Evolutionary conservation across 75 land plant species (phyloP).

Genomic region (Pinus taeda): DNA sequence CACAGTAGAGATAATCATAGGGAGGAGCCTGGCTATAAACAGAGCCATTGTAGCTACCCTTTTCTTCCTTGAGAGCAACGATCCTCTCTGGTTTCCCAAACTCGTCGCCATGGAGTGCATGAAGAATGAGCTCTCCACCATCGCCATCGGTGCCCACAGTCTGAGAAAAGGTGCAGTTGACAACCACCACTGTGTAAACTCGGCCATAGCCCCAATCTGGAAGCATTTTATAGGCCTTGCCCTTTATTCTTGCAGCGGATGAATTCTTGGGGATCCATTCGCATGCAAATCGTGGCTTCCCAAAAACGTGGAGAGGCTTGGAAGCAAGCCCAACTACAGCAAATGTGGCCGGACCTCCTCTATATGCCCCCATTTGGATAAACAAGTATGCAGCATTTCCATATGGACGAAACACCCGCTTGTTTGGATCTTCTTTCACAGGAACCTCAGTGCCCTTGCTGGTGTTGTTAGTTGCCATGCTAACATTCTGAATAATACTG

Average conservation of each 20-base stretch:
- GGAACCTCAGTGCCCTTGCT: not conserved
- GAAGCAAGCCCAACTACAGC: slow-evolving; percentile 77
- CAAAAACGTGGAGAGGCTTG: slow-evolving; percentile 74
- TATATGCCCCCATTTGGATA: slow-evolving; percentile 73
- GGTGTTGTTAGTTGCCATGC: not conserved
- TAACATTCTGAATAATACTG: not conserved
- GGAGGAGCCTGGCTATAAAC: slow-evolving; percentile 15
- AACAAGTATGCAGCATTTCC: slow-evolving; percentile 78
- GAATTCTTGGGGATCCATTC: slow-evolving; percentile 47
- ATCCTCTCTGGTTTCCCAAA: slow-evolving; percentile 23
- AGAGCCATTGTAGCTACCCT: slow-evolving; percentile 25
- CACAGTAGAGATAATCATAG: slow-evolving; percentile 84
- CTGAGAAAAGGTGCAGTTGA: slow-evolving; percentile 69
- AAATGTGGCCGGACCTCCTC: slow-evolving; percentile 69
- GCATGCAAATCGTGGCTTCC: slow-evolving; percentile 60
- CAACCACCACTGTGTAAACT: slow-evolving; percentile 82
- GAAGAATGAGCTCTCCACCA: slow-evolving; percentile 59
- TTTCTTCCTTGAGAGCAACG: slow-evolving; percentile 48
- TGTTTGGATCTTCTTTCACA: not conserved
- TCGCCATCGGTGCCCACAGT: slow-evolving; percentile 43
- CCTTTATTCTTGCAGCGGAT: slow-evolving; percentile 3
- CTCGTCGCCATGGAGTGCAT: slow-evolving; percentile 45
- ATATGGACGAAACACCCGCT: slow-evolving; percentile 36
- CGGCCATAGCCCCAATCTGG: slow-evolving; percentile 95
- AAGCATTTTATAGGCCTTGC: slow-evolving; percentile 54